Percentiles rank a stretch among this genome's conserved stretches.
phyloP scores from a whole-genome alignment of 2,329 filamentous ascomycete species.

The Lecanoromycetidae sp. region DNA sequence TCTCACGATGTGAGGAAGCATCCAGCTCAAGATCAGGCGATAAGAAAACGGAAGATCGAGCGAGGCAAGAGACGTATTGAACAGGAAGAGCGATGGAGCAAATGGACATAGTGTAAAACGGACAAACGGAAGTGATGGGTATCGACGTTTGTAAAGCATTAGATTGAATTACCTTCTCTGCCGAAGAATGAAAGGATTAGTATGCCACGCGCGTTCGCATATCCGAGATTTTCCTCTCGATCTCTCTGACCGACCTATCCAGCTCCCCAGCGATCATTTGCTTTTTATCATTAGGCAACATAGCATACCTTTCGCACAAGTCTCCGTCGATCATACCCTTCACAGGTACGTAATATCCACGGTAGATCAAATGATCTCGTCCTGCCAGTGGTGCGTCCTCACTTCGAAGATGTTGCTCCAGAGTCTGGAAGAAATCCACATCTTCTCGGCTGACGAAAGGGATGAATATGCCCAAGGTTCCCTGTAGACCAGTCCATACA shows the following conservation, averaged over 20 bases:
- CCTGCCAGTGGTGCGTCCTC: conserved; percentile 83
- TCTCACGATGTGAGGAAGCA: conserved; percentile 25
- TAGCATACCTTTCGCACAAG: conserved; percentile 79
- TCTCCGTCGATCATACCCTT: conserved; percentile 97
- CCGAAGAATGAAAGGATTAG: conserved; percentile 22
- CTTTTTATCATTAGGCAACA: conserved; percentile 79
- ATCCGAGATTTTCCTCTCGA: conserved; percentile 87
- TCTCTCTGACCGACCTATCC: conserved; percentile 79
- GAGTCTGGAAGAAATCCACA: conserved; percentile 91
- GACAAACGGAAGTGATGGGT: background rate
- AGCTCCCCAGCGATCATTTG: conserved; percentile 88
- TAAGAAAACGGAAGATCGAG: conserved; percentile 31
- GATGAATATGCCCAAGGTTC: conserved; percentile 83
- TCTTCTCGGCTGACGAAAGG: conserved; percentile 88
- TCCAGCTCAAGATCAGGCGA: conserved; percentile 31
- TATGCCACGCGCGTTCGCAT: conserved; percentile 48
- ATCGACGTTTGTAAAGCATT: background rate
- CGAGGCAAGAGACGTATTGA: conserved; percentile 37
- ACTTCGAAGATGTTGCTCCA: conserved; percentile 75
- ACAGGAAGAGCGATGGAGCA: background rate
- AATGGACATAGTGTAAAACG: background rate
- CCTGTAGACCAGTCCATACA: conserved; percentile 88
- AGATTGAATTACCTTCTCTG: background rate
- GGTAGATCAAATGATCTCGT: conserved; percentile 88
- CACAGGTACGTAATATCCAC: conserved; percentile 89